Base-by-base conservation (phyloP, 345 rosid genomes). In the Iberis pinnata region DNA sequence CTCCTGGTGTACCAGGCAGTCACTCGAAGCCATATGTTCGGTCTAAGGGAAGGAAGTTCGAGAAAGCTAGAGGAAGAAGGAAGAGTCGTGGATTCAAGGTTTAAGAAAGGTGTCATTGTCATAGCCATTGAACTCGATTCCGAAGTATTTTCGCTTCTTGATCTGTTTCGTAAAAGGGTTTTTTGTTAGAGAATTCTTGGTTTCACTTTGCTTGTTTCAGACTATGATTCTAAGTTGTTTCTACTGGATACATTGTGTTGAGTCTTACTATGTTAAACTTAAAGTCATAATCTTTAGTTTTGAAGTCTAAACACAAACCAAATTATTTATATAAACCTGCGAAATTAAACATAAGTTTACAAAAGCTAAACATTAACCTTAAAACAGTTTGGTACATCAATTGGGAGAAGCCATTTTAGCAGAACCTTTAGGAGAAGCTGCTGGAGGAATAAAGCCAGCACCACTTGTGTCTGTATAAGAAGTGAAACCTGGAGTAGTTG, bases 1-100 rank as follows among this genome's bases (percentile, higher is more conserved):
- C 98, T 39, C 98, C 98, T 26, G 95, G 98, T 72, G 97, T 92
- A 20, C 98, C 98, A 5, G 83, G 76, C 83, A 92, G 95, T 75
- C 80, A 76, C 65, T 53, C 89, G 9, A 92, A 88, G 71, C 96
- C 98, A 4, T 92, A 83, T 42, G 95, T 92, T 36, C 80, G 98
- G 9, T 41, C 83, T 0, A 78, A 75, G 77, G 98, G 98, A 67
- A 83, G 96, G 76, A 88, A 88, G 75, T 92, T 80, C 58, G 95
- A 88, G 79, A 81, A 54, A 64, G 97, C 93, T 22, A 75, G 98
- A 69, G 98, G 98, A 53, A 85, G 40, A 73, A 82, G 95, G 56
- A 85, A 82, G 81, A 80, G 84, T 76, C 80, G 78, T 56, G 89
- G 89, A 20, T 82, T 82, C 76, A 78, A 83, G 50, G 83, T 75